Evolutionary conservation across 148 eudicot species (phyloP).

Genomic region (Fagopyrum tataricum): DNA sequence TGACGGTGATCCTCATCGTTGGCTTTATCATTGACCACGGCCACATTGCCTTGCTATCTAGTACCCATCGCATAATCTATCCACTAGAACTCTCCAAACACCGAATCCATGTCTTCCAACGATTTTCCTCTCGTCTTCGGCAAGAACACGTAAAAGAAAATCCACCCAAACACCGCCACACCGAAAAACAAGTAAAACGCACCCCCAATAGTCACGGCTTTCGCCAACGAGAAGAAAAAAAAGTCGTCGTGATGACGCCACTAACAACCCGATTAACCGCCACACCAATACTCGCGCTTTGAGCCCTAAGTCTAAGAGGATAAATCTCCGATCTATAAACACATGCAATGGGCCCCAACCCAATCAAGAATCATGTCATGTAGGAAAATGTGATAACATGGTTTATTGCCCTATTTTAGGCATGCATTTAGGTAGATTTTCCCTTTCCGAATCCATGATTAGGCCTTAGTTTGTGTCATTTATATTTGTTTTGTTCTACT

Average conservation of each 20-base stretch:
- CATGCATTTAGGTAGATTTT: too few relatives aligned
- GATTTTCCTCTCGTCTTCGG: slow-evolving; percentile 64
- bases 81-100: slow-evolving; percentile 53
- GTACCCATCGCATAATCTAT: slow-evolving; percentile 16
- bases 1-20: too few relatives aligned
- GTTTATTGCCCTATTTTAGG: too few relatives aligned
- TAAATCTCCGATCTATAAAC: slow-evolving; percentile 74
- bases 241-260: slow-evolving; percentile 47
- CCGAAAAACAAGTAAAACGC: slow-evolving; percentile 51
- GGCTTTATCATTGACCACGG: too few relatives aligned
- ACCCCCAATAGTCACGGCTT: slow-evolving; percentile 51
- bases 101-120: slow-evolving; percentile 50
- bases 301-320: slow-evolving; percentile 59
- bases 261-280: slow-evolving; percentile 48
- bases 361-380: slow-evolving; percentile 58
- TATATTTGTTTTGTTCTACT: too few relatives aligned
- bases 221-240: slow-evolving; percentile 38
- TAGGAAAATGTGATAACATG: too few relatives aligned
- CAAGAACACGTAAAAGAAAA: slow-evolving; percentile 44
- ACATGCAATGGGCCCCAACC: slow-evolving; percentile 74
- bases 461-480: too few relatives aligned
- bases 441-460: too few relatives aligned
- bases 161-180: slow-evolving; percentile 30
- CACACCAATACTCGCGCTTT: slow-evolving; percentile 47
- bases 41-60: background rate